Base-by-base conservation (phyloP, 371 early-diverging fungal genomes). In the Actinomucor elegans region DNA sequence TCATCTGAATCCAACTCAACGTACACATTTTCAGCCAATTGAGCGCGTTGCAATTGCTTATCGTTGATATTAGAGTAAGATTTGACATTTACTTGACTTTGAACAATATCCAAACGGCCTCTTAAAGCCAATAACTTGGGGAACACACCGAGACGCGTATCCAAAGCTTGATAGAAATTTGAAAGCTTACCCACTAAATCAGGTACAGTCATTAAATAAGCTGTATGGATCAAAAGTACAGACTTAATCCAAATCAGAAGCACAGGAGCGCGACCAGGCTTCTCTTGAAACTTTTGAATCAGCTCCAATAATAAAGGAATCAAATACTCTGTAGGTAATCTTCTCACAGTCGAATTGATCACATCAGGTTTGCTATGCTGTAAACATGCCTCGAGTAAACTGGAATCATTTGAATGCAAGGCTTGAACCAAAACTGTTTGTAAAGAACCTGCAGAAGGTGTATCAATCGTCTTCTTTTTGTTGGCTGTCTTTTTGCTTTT, bases 51-150 rank as follows among this genome's bases (percentile, higher is more conserved):
- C 38, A 61, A 31, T 27, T 66, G 54, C 26, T 65, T 67, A 21
- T 72, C 74, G 50, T 73, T 66, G 5, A 71, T 54, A 31, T 67
- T 71, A 24, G 75, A 71, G 36, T 71, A 66, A 32, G 71, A 64
- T 41, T 84, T 75, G 57, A 80, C 68, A 46, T 80, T 78, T 36
- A 88, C 83, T 69, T 91, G 92, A 40, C 73, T 75, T 61, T 85
- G 77, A 2, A 90, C 83, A 64, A 93, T 63, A 52, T 93, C 93
- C 21, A 93, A 71, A 20, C 92, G 81, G n/a, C 93, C 93, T 34
- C 77, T 68, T 37, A 93, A 66, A 46, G 80, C 76, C 24, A 85
- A 63, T 44, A 93, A 65, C 53, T 85, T 85, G 11, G 79, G 72
- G 59, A 84, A 86, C 12, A 80, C 80, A 12, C 64, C 57, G 2